Conservation (phyloP, 2,329 filamentous ascomycete species). For the Fusarium staphyleae region DNA sequence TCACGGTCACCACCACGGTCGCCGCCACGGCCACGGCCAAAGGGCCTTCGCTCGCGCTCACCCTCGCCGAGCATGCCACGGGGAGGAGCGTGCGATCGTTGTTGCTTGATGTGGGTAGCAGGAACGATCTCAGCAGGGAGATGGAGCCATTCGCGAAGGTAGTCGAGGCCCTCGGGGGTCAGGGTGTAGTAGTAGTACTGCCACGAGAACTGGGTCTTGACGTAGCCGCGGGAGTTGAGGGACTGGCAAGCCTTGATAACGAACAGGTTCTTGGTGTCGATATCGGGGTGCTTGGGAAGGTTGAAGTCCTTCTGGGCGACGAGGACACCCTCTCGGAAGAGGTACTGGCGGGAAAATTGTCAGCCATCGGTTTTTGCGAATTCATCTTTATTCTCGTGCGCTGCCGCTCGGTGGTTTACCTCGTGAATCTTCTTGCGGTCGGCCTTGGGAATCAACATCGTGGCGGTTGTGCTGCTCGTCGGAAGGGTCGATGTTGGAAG, state of each 20-base stretch:
- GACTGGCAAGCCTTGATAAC: constrained; percentile 99
- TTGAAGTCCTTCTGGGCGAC: constrained; percentile 99
- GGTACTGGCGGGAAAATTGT: constrained; percentile 67
- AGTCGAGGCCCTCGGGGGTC: constrained; percentile 99
- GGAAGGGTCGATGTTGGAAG: constrained; percentile 59
- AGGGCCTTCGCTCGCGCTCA: constrained; percentile 81
- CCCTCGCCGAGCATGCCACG: constrained; percentile 97
- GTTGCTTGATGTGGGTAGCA: constrained; percentile 99
- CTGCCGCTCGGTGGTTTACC: constrained; percentile 48
- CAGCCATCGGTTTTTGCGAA: constrained; percentile 31
- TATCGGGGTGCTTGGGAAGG: constrained; percentile 95
- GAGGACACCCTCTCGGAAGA: constrained; percentile 93
- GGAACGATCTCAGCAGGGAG: constrained; percentile 99
- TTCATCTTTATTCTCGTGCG: constrained; percentile 21
- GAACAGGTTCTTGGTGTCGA: constrained; percentile 99
- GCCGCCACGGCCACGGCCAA: constrained; percentile 79
- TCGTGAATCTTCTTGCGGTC: constrained; percentile 99
- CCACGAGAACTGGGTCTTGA: constrained; percentile 99
- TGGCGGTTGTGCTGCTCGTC: constrained; percentile 57
- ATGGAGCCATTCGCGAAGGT: constrained; percentile 99
- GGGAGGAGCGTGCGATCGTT: constrained; percentile 96
- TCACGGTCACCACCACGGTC: constrained; percentile 83
- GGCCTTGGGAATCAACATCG: constrained; percentile 99
- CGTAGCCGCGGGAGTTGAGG: constrained; percentile 94
- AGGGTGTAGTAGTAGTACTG: constrained; percentile 99